Evolutionary conservation across 2,329 filamentous ascomycete genomes (phyloP).

Genomic region (Epichloe bromicola): DNA sequence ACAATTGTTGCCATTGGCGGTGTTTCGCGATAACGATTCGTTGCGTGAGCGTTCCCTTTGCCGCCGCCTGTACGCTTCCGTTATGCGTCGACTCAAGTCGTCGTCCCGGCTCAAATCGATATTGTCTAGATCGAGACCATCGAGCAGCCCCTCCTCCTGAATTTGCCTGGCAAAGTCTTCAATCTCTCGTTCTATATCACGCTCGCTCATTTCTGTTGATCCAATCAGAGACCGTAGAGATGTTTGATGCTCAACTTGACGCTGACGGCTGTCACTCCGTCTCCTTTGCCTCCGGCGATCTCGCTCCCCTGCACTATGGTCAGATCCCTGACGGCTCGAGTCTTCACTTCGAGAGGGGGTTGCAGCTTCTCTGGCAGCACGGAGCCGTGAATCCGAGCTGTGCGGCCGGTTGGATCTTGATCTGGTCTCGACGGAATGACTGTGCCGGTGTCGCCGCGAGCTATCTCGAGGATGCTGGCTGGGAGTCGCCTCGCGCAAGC

Average conservation of each 20-base stretch:
- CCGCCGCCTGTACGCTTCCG: conserved; percentile 70
- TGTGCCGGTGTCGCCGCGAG: conserved; percentile 19
- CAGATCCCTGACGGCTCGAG: conserved; percentile 16
- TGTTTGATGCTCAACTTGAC: conserved; percentile 76
- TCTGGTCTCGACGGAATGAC: conserved; percentile 21
- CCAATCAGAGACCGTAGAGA: conserved; percentile 78
- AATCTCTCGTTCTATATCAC: conserved; percentile 77
- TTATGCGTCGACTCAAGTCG: conserved; percentile 80
- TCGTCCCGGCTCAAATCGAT: conserved; percentile 76
- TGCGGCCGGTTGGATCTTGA: conserved; percentile 19
- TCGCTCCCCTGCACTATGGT: conserved; percentile 24
- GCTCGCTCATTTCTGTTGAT: conserved; percentile 60
- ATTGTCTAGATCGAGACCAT: conserved; percentile 80
- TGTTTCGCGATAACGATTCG: conserved; percentile 18
- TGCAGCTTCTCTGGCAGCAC: conserved; percentile 12
- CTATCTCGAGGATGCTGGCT: conserved; percentile 22
- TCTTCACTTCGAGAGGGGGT: conserved; percentile 15
- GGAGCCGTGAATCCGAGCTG: conserved; percentile 18
- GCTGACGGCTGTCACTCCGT: conserved; percentile 33
- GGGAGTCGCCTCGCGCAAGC: conserved; percentile 53
- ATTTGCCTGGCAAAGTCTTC: conserved; percentile 84
- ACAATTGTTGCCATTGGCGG: conserved; percentile 29
- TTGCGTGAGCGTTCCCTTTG: conserved; percentile 50
- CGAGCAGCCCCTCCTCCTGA: conserved; percentile 71
- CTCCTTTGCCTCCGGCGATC: conserved; percentile 20